Conservation (phyloP, 176 grass and related monocot species). For the Hsuehochloa calcarea region DNA sequence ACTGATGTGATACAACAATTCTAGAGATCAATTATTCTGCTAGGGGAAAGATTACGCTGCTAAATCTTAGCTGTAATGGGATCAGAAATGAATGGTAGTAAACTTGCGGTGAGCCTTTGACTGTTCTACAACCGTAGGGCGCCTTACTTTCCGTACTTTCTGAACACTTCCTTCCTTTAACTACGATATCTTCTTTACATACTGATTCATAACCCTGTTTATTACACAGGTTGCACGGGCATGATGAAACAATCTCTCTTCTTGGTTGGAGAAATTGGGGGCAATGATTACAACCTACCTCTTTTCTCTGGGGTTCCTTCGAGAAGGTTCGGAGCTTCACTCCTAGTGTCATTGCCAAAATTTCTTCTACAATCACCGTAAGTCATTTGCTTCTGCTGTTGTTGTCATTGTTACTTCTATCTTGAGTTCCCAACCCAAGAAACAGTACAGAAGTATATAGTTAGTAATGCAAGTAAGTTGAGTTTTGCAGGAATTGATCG, state of each 20-base stretch:
- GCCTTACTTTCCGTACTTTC: background rate
- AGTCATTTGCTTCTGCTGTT: constrained; percentile 4
- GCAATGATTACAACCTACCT: constrained; percentile 90
- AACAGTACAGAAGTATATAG: background rate
- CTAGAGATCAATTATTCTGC: background rate
- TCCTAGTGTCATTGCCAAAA: constrained; percentile 56
- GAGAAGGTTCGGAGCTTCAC: constrained; percentile 68
- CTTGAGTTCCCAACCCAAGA: background rate
- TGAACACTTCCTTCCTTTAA: background rate
- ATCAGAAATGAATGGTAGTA: background rate
- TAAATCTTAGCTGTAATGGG: background rate
- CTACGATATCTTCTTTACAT: constrained; percentile 5
- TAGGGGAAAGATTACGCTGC: background rate
- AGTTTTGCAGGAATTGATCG: constrained; percentile 64
- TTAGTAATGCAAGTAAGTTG: background rate
- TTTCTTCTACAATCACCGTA: constrained; percentile 69
- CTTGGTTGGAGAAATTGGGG: constrained; percentile 87
- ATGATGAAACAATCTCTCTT: constrained; percentile 61
- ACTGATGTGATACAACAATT: background rate
- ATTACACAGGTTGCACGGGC: constrained; percentile 30
- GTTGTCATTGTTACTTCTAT: background rate
- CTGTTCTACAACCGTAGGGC: background rate
- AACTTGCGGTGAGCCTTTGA: background rate
- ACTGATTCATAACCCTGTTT: background rate
- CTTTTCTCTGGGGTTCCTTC: constrained; percentile 29